Conservation (phyloP, 2,329 filamentous ascomycete genomes). For the Stagonosporopsis vannaccii region DNA sequence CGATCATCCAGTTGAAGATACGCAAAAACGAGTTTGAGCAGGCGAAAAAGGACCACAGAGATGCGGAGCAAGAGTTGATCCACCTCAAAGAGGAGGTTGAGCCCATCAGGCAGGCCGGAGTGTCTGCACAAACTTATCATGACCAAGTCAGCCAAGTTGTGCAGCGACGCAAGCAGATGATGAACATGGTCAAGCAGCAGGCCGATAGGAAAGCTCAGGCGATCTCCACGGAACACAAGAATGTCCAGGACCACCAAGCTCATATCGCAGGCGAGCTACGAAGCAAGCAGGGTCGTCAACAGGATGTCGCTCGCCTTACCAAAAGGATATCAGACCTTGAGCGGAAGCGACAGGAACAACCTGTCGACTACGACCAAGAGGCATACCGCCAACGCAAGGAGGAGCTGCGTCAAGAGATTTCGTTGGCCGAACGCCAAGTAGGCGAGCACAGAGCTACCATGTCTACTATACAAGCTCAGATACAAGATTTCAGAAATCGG, state of each 20-base stretch:
- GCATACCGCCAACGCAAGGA: slow-evolving; percentile 77
- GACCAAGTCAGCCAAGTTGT: slow-evolving; percentile 64
- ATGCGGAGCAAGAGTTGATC: slow-evolving; percentile 64
- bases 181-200: slow-evolving; percentile 63
- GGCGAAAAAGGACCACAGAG: slow-evolving; percentile 63
- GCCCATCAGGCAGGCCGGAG: slow-evolving; percentile 74
- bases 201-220: slow-evolving; percentile 54
- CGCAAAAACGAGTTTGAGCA: slow-evolving; percentile 58
- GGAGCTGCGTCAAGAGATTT: slow-evolving; percentile 59
- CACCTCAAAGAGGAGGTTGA: slow-evolving; percentile 67
- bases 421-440: slow-evolving; percentile 58
- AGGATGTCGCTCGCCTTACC: slow-evolving; percentile 41
- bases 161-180: slow-evolving; percentile 60
- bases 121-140: slow-evolving; percentile 73
- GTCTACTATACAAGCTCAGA: slow-evolving; percentile 26
- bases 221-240: slow-evolving; percentile 45
- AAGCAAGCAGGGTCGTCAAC: slow-evolving; percentile 50
- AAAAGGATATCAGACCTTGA: slow-evolving; percentile 69
- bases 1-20: slow-evolving; percentile 70
- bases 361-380: slow-evolving; percentile 71
- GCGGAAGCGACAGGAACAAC: slow-evolving; percentile 67
- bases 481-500: slow-evolving; percentile 27
- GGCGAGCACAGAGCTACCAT: slow-evolving; percentile 53
- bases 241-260: slow-evolving; percentile 54
- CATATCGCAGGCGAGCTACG: slow-evolving; percentile 50